Evolutionary conservation across 169 alveolate species (phyloP), one percentile per base, ranked within the genome.

Genomic region (Babesia gibsoni): DNA sequence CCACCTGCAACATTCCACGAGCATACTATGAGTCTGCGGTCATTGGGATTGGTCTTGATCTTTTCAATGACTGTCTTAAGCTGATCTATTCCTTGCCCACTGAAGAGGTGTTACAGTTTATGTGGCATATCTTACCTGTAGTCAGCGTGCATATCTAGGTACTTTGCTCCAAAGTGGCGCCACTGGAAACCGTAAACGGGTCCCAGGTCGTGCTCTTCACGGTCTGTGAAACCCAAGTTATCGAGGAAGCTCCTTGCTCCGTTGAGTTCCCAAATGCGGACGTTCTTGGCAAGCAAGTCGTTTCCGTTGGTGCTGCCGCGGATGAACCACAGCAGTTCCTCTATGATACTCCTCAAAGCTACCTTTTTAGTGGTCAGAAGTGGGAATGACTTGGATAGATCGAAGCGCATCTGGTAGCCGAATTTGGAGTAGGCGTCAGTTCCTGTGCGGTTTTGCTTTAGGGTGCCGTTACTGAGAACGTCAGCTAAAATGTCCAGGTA

Each of bases 151-250:
- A 90, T 90, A 67, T 92, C 91, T 35, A 80, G 73, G 84, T 94
- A 97, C 61, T 93, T 94, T 16, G 98, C 99, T 10, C 98, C 98
- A 56, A 95, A 96, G 66, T 96, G 98, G 32, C 99, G 81, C 99
- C 99, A 95, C 81, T 97, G 98, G 89, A 96, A 97, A 43, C 99
- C 99, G 82, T 97, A 95, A 64, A 96, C 95, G 4, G 99, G 99
- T n/a, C 99, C 97, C 37, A 97, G 79, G 63, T 96, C 99, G 52
- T 96, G 95, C 52, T 91, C 99, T 73, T 95, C 98, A 46, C 99
- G 92, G 54, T 95, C 91, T n/a, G 80, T 66, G 43, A 97, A 85
- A 27, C 98, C 98, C 29, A 94, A 81, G 22, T 82, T 86, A 70
- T 96, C 98, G 63, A 97, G 84, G 89, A 94, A 97, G 57, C 95